A percentile compares a stretch with the other conserved stretches of the same genome.
phyloP scores from a whole-genome alignment of 2,329 filamentous ascomycete species.

The Bipolaris victoriae region DNA sequence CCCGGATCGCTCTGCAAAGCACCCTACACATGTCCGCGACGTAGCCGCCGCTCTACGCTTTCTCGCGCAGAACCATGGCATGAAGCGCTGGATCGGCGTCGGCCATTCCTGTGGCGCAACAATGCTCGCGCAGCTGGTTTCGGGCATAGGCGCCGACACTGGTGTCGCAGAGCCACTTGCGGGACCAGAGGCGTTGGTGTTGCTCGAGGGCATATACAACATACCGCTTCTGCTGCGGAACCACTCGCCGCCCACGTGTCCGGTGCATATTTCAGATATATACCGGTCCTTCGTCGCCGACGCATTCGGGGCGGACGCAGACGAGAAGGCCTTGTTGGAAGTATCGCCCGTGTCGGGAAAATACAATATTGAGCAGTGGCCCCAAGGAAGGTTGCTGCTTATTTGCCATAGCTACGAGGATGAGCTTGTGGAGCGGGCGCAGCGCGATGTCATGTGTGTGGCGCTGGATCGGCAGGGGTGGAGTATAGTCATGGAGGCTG shows the following conservation, averaged over 20 bases:
- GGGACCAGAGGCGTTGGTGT: slow-evolving; percentile 57
- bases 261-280: slow-evolving; percentile 48
- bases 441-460: slow-evolving; percentile 63
- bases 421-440: slow-evolving; percentile 60
- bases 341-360: slow-evolving; percentile 60
- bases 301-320: slow-evolving; percentile 63
- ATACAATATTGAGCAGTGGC: slow-evolving; percentile 52
- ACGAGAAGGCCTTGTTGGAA: neutral
- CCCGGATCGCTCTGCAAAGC: slow-evolving; percentile 55
- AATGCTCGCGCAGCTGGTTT: slow-evolving; percentile 63
- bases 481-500: slow-evolving; percentile 36
- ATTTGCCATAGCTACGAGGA: slow-evolving; percentile 57
- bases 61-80: slow-evolving; percentile 56
- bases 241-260: slow-evolving; percentile 46
- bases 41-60: slow-evolving; percentile 59
- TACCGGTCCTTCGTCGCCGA: slow-evolving; percentile 65
- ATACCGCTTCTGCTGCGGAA: slow-evolving; percentile 60
- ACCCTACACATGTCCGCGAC: slow-evolving; percentile 68
- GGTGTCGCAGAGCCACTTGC: neutral
- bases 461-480: slow-evolving; percentile 55
- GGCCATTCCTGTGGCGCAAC: slow-evolving; percentile 71
- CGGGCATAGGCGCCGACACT: slow-evolving; percentile 23
- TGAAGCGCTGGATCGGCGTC: slow-evolving; percentile 60
- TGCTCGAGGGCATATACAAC: slow-evolving; percentile 71
- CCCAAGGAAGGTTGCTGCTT: slow-evolving; percentile 47